A percentile compares a stretch with the other conserved stretches of the same genome.
Evolutionary conservation across 164 flowering plant genomes (phyloP).

Genomic region (Tetracentron sinense): DNA sequence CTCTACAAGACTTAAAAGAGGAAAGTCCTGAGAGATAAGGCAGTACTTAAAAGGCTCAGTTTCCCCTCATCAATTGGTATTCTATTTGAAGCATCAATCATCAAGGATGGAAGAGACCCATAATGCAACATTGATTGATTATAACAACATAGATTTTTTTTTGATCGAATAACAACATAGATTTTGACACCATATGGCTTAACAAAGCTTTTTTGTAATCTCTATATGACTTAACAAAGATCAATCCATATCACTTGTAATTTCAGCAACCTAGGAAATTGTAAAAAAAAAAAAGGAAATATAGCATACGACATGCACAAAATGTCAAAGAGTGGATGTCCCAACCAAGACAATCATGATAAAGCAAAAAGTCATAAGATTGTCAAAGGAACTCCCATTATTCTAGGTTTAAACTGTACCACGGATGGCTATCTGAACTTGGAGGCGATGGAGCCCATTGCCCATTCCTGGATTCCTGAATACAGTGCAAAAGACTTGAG

Average conservation of each 20-base stretch:
- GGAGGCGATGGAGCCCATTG: conserved; percentile 86
- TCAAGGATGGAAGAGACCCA: not conserved
- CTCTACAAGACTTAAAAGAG: too few relatives aligned
- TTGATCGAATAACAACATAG: too few relatives aligned
- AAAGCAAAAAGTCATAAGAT: not conserved
- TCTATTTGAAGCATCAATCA: not conserved
- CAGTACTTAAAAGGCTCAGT: not conserved
- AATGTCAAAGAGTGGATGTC: too few relatives aligned
- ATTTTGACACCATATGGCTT: too few relatives aligned
- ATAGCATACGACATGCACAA: not conserved
- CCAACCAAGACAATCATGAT: not conserved
- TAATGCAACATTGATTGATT: too few relatives aligned
- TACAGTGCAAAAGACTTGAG: conserved; percentile 1
- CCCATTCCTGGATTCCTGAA: conserved; percentile 90
- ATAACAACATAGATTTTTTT: too few relatives aligned
- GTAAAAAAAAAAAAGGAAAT: too few relatives aligned
- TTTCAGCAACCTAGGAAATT: too few relatives aligned
- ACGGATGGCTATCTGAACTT: conserved; percentile 85
- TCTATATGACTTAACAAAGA: not conserved
- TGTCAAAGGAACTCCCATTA: not conserved
- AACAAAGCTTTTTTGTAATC: too few relatives aligned
- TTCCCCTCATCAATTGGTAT: not conserved
- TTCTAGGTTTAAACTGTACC: conserved; percentile 38
- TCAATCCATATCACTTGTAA: not conserved
- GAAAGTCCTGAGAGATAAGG: not conserved